These are phyloP conservation scores for Pugionium dolabratum DNA, from an alignment of 345 rosid genomes.

Conservation along the genomic window DNA sequence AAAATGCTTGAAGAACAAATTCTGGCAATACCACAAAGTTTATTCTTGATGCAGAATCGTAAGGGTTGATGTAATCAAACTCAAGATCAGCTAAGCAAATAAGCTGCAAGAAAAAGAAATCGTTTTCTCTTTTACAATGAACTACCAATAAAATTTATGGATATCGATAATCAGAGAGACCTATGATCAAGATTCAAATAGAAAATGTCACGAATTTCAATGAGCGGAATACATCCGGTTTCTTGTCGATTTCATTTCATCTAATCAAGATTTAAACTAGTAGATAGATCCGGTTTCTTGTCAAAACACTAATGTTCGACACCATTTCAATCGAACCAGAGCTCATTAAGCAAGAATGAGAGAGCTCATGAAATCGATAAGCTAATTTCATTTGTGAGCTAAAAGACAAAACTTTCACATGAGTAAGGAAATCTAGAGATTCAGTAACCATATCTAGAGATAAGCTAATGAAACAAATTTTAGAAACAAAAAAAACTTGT, in stretches of 20 bases:
- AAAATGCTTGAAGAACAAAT: conserved; percentile 52
- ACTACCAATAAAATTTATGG: background rate
- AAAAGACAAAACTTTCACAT: background rate
- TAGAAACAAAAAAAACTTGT: background rate
- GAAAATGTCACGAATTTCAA: background rate
- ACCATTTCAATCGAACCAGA: conserved; percentile 31
- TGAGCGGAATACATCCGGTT: background rate
- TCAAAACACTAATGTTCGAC: too few relatives aligned
- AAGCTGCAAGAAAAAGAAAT: conserved; percentile 49
- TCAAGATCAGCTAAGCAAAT: conserved; percentile 76
- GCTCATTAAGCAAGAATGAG: background rate
- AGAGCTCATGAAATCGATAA: background rate
- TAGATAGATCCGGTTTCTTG: too few relatives aligned
- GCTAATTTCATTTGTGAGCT: background rate
- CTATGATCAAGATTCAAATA: background rate
- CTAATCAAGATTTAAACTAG: background rate
- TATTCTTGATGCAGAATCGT: conserved; percentile 69
- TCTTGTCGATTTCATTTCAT: background rate
- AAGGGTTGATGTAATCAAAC: conserved; percentile 77
- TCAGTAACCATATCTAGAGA: background rate
- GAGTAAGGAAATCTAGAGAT: background rate
- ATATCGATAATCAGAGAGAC: background rate
- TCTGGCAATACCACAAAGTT: conserved; percentile 65
- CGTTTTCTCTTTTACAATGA: background rate
- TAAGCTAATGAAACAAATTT: background rate